A percentile compares a stretch with the other conserved stretches of the same genome.
Evolutionary conservation across 1,139 yeast species (phyloP).

Genomic region (Suzukiozyma palmioleophila): DNA sequence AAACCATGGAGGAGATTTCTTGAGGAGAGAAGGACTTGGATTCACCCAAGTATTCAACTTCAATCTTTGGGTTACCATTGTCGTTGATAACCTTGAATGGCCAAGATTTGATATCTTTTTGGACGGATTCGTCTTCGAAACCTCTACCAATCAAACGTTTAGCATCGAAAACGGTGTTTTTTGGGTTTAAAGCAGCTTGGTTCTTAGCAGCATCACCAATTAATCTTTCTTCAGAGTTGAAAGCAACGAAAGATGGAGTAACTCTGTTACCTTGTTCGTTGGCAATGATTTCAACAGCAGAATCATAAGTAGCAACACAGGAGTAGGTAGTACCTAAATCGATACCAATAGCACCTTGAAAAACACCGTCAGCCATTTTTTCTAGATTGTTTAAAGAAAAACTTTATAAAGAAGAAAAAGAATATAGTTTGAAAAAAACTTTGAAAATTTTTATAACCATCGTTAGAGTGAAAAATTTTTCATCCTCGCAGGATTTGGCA

Average conservation of each 20-base stretch:
- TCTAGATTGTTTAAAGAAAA: conserved; percentile 11
- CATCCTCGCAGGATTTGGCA: not conserved
- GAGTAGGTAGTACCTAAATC: conserved; percentile 99
- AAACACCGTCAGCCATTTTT: conserved; percentile 96
- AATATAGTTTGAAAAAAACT: conserved; percentile 12
- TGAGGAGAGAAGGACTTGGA: conserved; percentile 94
- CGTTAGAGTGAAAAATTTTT: conserved; percentile 13
- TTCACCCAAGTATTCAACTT: conserved; percentile 93
- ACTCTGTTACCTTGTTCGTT: conserved; percentile 99
- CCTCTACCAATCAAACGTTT: conserved; percentile 97
- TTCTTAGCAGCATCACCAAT: conserved; percentile 99
- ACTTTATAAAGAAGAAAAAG: conserved; percentile 11
- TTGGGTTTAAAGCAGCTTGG: conserved; percentile 97
- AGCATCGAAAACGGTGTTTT: conserved; percentile 94
- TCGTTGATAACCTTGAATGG: conserved; percentile 90
- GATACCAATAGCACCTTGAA: conserved; percentile 99
- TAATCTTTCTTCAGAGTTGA: conserved; percentile 95
- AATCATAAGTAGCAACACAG: conserved; percentile 94
- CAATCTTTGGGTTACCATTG: conserved; percentile 84
- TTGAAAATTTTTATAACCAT: conserved; percentile 10
- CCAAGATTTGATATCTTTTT: conserved; percentile 95
- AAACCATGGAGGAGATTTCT: conserved; percentile 95
- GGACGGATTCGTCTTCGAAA: conserved; percentile 85
- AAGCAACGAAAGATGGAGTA: conserved; percentile 97
- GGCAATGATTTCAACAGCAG: conserved; percentile 89